A percentile compares a stretch with the other conserved stretches of the same genome.
These are phyloP conservation scores for Nakazawaea wickerhamii DNA, from an alignment of 805 yeast genomes.

Conservation along the genomic window DNA sequence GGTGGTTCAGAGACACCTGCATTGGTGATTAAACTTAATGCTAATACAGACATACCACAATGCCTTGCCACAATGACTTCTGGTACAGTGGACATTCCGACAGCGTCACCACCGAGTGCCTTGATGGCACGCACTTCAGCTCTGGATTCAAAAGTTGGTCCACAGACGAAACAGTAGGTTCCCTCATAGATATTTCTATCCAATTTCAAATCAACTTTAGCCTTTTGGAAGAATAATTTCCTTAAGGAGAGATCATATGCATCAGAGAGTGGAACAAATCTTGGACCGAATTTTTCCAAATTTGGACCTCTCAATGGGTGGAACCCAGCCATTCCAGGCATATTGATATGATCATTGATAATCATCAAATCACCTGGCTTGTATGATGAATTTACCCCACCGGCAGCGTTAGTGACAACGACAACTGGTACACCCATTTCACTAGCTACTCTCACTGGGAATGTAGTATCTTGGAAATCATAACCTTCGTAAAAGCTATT, in stretches of 20 bases:
- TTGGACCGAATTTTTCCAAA: slow-evolving; percentile 70
- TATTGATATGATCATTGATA: slow-evolving; percentile 79
- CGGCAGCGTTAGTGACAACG: slow-evolving; percentile 94
- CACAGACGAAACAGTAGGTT: slow-evolving; percentile 76
- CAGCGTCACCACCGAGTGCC: slow-evolving; percentile 82
- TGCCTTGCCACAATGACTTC: slow-evolving; percentile 93
- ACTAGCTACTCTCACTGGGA: slow-evolving; percentile 76
- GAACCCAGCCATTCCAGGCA: slow-evolving; percentile 86
- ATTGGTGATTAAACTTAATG: slow-evolving; percentile 82
- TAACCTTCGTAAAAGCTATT: slow-evolving; percentile 77
- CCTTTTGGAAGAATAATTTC: slow-evolving; percentile 49
- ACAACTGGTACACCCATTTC: slow-evolving; percentile 55
- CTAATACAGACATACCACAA: slow-evolving; percentile 74
- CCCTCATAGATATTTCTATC: slow-evolving; percentile 79
- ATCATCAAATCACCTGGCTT: slow-evolving; percentile 90
- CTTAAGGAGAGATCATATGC: slow-evolving; percentile 80
- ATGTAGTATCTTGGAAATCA: slow-evolving; percentile 72
- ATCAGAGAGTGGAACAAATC: slow-evolving; percentile 84
- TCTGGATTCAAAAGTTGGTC: slow-evolving; percentile 90
- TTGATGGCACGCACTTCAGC: slow-evolving; percentile 83
- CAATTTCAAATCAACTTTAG: slow-evolving; percentile 32
- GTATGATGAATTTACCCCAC: slow-evolving; percentile 67
- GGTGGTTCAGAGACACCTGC: slow-evolving; percentile 69
- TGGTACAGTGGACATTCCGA: slow-evolving; percentile 98
- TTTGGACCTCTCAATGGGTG: slow-evolving; percentile 90